These are phyloP conservation scores for Kluyveromyces starmeri DNA, from an alignment of 805 yeast species.

Conservation along the genomic window DNA sequence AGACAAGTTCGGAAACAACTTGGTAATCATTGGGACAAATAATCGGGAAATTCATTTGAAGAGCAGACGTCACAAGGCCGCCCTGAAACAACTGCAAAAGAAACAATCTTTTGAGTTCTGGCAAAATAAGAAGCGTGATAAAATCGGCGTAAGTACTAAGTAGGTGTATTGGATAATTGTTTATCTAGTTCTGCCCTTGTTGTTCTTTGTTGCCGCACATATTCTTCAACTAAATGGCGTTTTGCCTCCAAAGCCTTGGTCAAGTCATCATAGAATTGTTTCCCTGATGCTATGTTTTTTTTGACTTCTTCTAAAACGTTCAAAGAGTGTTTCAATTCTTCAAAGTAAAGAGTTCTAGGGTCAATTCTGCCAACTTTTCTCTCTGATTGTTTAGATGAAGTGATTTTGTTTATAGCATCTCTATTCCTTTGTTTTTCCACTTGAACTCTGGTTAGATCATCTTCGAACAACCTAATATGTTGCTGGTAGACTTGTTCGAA, in stretches of 20 bases:
- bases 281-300: constrained; percentile 57
- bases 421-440: constrained; percentile 33
- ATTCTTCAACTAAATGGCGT: constrained; percentile 41
- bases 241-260: constrained; percentile 30
- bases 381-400: constrained; percentile 28
- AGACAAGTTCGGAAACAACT: constrained; percentile 42
- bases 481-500: constrained; percentile 35
- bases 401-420: constrained; percentile 33
- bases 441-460: constrained; percentile 41
- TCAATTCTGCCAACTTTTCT: constrained; percentile 12
- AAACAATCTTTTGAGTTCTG: constrained; percentile 47
- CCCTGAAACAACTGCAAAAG: constrained; percentile 37
- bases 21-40: constrained; percentile 64
- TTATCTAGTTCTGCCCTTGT: constrained; percentile 15
- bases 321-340: constrained; percentile 19
- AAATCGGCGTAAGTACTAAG: background rate
- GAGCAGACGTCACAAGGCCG: constrained; percentile 61
- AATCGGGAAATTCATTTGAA: constrained; percentile 60
- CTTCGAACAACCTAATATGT: constrained; percentile 39
- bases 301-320: constrained; percentile 43
- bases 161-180: background rate
- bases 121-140: constrained; percentile 12
- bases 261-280: constrained; percentile 60
- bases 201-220: constrained; percentile 41
- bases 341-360: constrained; percentile 17